Base-by-base conservation (phyloP, 306 rosid species). In the Acacia acuminata region DNA sequence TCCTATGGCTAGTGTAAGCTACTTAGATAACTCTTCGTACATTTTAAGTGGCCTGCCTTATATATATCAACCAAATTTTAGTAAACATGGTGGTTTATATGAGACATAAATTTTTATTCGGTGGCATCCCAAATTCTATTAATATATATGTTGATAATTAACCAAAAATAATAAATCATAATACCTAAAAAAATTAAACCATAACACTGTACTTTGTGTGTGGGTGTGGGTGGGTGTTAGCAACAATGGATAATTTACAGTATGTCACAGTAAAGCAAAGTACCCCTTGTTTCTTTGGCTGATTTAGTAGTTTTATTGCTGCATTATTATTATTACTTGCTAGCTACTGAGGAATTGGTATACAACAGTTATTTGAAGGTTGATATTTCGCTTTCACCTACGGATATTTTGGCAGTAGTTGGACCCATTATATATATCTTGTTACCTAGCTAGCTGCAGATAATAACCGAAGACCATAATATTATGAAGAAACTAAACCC, bases 341-440 rank as follows among this genome's bases (percentile, higher is more conserved):
- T 79, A 55, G 9, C 70, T 64, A 30, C 43, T 30, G 70, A 64
- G 76, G 61, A 11, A 87, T 75, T 68, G 77, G 82, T 84, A 14
- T 63, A 51, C 16, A 6, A 60, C 40, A 64, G 38, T 80, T 44
- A 72, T 82, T 73, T 77, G 76, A 82, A 85, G 68, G 86, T 79
- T 83, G 90, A 85, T 73, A 83, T 83, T 77, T 88, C 87, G 82
- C 80, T 88, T 80, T 84, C 84, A 77, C 75, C 71, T 38, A 50
- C 73, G 78, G 79, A 82, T 84, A 82, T 76, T 63, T 73, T 82
- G 88, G 48, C 83, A 73, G 71, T 76, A 73, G 65, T 76, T 85
- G 88, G 64, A 81, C 44, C 77, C 82, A 77, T 80, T 80, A 85
- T 73, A 77, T 73, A 77, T 76, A 82, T 77, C 76, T 76, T 48